phyloP scores from a whole-genome alignment of 2,329 filamentous ascomycete genomes.

The Ophiosphaerella korrae region DNA sequence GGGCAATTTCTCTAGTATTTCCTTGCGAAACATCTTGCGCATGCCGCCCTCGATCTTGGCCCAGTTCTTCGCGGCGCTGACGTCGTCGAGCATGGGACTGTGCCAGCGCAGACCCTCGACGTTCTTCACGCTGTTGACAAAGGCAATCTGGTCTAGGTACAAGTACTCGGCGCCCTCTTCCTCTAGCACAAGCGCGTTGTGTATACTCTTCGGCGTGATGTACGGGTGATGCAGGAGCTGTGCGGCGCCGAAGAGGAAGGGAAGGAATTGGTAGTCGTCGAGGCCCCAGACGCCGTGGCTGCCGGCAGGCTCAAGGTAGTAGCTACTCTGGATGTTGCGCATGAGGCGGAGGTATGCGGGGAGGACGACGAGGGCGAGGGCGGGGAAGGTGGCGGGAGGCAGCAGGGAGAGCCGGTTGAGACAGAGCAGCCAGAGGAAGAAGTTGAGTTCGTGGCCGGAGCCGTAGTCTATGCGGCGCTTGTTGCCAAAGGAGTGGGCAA shows the following conservation, averaged over 20 bases:
- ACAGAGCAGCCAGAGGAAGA: slow-evolving; percentile 94
- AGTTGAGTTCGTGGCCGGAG: slow-evolving; percentile 96
- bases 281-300: slow-evolving; percentile 60
- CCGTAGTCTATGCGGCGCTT: slow-evolving; percentile 86
- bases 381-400: slow-evolving; percentile 68
- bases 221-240: slow-evolving; percentile 69
- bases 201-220: slow-evolving; percentile 66
- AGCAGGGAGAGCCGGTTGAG: slow-evolving; percentile 79
- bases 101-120: slow-evolving; percentile 96
- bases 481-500: slow-evolving; percentile 85
- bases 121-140: slow-evolving; percentile 95
- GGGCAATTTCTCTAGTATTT: slow-evolving; percentile 89
- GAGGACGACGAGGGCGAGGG: slow-evolving; percentile 79
- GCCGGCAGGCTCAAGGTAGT: slow-evolving; percentile 85
- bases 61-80: slow-evolving; percentile 88
- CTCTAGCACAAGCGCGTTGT: slow-evolving; percentile 85
- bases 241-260: slow-evolving; percentile 56
- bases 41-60: slow-evolving; percentile 91
- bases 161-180: slow-evolving; percentile 83
- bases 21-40: slow-evolving; percentile 93
- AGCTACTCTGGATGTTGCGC: slow-evolving; percentile 85
- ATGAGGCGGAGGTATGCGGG: slow-evolving; percentile 82
- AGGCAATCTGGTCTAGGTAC: slow-evolving; percentile 89
- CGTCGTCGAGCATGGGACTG: slow-evolving; percentile 97
- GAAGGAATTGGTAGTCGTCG: slow-evolving; percentile 60